Evolutionary conservation across 352 stramenopile species (phyloP).

Genomic region (Phytophthora citricola): DNA sequence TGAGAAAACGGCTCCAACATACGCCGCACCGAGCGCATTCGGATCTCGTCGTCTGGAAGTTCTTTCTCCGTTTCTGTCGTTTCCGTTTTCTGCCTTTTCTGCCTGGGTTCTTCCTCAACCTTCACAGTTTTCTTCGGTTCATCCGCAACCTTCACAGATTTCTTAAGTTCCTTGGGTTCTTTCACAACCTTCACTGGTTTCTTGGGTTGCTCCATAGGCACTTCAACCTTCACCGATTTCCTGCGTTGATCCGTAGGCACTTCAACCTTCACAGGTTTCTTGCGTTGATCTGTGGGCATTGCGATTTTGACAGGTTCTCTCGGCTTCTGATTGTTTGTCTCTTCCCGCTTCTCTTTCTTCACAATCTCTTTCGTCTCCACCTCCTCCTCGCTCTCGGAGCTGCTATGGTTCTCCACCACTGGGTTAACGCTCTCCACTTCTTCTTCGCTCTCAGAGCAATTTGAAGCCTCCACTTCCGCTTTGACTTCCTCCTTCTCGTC

Average conservation of each 20-base stretch:
- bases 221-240: too few species aligned
- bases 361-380: background rate
- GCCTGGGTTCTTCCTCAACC: slow-evolving; percentile 1
- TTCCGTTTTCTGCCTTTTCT: slow-evolving; percentile 6
- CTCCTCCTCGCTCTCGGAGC: slow-evolving; percentile 6
- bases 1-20: slow-evolving; percentile 65
- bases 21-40: slow-evolving; percentile 28
- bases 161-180: too few species aligned
- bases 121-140: too few species aligned
- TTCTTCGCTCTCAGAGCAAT: background rate
- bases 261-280: too few species aligned
- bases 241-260: too few species aligned
- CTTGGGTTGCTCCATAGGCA: too few species aligned
- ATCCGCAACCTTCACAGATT: too few species aligned
- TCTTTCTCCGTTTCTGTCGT: slow-evolving; percentile 4
- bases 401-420: background rate
- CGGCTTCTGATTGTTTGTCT: too few species aligned
- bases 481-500: background rate
- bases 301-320: too few species aligned
- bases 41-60: slow-evolving; percentile 16
- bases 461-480: background rate
- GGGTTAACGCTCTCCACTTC: background rate
- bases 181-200: too few species aligned
- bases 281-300: too few species aligned
- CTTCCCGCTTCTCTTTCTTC: too few species aligned